Base-by-base conservation (phyloP, 1,284 basidiomycete species). In the Xanthoconium separans region DNA sequence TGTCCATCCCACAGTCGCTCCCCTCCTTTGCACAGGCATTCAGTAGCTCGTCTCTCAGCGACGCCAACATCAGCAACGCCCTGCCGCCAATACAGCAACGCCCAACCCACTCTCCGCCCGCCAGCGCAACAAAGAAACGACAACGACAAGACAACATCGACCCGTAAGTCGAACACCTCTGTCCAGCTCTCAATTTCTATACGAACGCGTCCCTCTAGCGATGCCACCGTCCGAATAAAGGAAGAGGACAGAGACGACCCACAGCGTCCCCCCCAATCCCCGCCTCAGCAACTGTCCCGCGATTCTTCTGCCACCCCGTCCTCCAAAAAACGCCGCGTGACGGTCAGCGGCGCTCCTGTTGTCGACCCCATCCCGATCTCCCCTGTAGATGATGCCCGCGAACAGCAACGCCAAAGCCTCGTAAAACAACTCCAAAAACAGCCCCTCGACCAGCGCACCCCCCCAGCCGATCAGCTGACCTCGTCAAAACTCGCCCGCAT, bases 1-100 rank as follows among this genome's bases (percentile, higher is more conserved):
- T 80, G 76, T 73, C 76, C 58, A 59, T 69, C 54, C 64, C 79
- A 51, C 84, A 84, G 67, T 83, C 85, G n/a, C 80, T 89, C 43
- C 87, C 87, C 34, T 85, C 87, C 43, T 89, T 89, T 67, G 83
- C 84, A 3, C 83, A 86, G 69, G 81, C 87, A 0, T 89, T 89
- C 70, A 80, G 77, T 68, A 72, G 62, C 52, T 76, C 79, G 2
- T 81, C 81, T 12, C 70, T 86, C 51, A 73, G 66, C 69, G 76
- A 70, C 53, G 76, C 77, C 1, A 68, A 72, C 51, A 66, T 74
- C 54, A 57, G 77, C 71, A 83, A 82, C 69, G 75, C 83, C 41
- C 73, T 88, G 11, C 85, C 86, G 16, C 86, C 85, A 47, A 85
- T 87, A 47, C 82, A 86, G 45, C 59, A 70, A 22, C 64, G 68